Percentiles rank a stretch among this genome's conserved stretches.
phyloP scores from a whole-genome alignment of 1,139 yeast species.

The Magnusiomyces paraingens region DNA sequence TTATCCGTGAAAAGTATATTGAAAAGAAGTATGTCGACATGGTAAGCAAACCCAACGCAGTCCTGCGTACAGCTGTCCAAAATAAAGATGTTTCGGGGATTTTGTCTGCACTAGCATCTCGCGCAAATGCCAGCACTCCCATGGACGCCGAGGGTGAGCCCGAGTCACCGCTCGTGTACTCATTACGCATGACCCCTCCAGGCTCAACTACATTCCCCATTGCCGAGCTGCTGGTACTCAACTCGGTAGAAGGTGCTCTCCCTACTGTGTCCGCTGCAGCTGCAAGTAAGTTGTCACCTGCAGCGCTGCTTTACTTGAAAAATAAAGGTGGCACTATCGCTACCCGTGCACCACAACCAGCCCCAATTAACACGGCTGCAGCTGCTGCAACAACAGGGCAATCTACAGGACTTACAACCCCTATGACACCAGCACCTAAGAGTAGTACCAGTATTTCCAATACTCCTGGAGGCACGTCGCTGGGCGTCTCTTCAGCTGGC shows the following conservation, averaged over 20 bases:
- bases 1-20: slow-evolving; percentile 38
- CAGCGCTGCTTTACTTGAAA: too few relatives aligned
- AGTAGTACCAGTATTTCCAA: too few relatives aligned
- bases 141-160: slow-evolving; percentile 17
- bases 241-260: slow-evolving; percentile 44
- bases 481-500: too few relatives aligned
- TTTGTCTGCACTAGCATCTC: slow-evolving; percentile 36
- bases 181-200: slow-evolving; percentile 25
- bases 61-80: slow-evolving; percentile 33
- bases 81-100: slow-evolving; percentile 30
- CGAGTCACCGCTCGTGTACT: slow-evolving; percentile 29
- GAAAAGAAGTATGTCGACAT: slow-evolving; percentile 35
- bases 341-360: too few relatives aligned
- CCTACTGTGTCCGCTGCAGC: slow-evolving; percentile 17
- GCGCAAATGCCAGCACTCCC: slow-evolving; percentile 35
- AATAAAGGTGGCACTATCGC: too few relatives aligned
- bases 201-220: slow-evolving; percentile 46
- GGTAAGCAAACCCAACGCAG: slow-evolving; percentile 33
- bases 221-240: slow-evolving; percentile 64
- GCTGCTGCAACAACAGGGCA: too few relatives aligned
- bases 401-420: too few relatives aligned
- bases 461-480: too few relatives aligned
- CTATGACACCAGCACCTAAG: too few relatives aligned
- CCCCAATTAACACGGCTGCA: too few relatives aligned
- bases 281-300: slow-evolving; percentile 3